These are phyloP conservation scores for Blastocystis sp. DNA, from an alignment of 352 stramenopile species.

Conservation along the genomic window DNA sequence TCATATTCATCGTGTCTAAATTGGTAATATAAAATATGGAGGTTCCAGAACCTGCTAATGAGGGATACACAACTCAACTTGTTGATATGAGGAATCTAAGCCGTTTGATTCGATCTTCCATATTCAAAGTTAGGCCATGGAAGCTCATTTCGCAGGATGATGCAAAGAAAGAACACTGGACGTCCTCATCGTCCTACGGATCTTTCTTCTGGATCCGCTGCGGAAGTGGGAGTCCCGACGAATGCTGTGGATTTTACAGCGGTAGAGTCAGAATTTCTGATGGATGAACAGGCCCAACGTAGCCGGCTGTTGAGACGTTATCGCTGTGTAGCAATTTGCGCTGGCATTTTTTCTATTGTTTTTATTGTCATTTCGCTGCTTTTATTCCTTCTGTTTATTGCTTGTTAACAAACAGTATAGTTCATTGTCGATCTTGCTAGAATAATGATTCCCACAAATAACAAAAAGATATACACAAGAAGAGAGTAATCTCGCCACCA, in stretches of 20 bases:
- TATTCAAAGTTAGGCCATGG: neutral
- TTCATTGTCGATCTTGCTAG: slow-evolving; percentile 15
- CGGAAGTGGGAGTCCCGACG: neutral
- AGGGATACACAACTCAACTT: neutral
- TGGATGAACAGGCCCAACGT: neutral
- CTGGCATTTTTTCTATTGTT: neutral
- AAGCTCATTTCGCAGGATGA: neutral
- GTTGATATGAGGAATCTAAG: neutral
- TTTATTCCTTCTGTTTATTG: neutral
- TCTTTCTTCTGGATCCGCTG: neutral
- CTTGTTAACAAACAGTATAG: neutral
- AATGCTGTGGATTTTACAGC: neutral
- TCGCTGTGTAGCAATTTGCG: neutral
- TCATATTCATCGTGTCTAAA: neutral
- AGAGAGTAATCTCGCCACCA: slow-evolving; percentile 30
- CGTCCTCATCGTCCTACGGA: neutral
- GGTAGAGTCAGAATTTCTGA: neutral
- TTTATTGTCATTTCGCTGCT: neutral
- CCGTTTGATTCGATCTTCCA: neutral
- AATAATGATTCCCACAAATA: slow-evolving; percentile 33
- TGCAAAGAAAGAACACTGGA: neutral
- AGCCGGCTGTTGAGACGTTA: neutral
- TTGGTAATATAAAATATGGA: neutral
- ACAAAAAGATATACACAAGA: neutral
- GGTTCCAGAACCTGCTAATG: neutral